A percentile compares a stretch with the other conserved stretches of the same genome.
phyloP scores from a whole-genome alignment of 768 basidiomycete species.

The Candolleomyces aberdarensis region DNA sequence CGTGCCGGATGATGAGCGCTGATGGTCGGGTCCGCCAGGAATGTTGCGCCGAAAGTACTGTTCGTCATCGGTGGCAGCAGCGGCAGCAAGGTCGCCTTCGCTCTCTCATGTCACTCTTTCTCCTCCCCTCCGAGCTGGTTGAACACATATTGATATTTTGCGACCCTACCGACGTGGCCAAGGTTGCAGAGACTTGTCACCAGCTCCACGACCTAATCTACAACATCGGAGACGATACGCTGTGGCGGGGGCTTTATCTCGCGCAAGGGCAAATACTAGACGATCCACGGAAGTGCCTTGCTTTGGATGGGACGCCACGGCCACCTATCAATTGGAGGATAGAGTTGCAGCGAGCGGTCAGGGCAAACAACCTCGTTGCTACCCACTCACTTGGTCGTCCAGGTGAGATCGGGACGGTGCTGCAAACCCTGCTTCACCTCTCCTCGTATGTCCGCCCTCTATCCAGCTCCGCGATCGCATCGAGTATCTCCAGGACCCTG shows the following conservation, averaged over 20 bases:
- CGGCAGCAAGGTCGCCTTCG: not conserved
- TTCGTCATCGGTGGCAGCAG: not conserved
- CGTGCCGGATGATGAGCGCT: no score
- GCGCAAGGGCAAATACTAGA: constrained; percentile 47
- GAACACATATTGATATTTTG: constrained; percentile 54
- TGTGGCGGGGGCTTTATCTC: constrained; percentile 71
- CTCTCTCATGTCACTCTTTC: constrained; percentile 24
- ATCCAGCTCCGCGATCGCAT: constrained; percentile 14
- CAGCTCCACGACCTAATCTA: constrained; percentile 43
- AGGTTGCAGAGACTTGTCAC: constrained; percentile 48
- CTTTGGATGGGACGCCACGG: constrained; percentile 30
- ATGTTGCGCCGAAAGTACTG: not conserved
- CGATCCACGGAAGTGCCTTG: constrained; percentile 53
- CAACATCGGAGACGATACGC: constrained; percentile 35
- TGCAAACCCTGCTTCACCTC: constrained; percentile 52
- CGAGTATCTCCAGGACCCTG: constrained; percentile 46
- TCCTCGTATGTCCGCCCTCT: constrained; percentile 40
- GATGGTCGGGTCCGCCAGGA: no score
- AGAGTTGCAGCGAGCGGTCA: constrained; percentile 52
- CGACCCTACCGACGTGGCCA: constrained; percentile 60
- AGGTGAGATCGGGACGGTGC: constrained; percentile 39
- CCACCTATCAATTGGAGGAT: constrained; percentile 47
- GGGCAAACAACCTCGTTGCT: constrained; percentile 47
- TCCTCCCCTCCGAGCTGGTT: constrained; percentile 56
- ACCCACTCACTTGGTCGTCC: constrained; percentile 29